Evolutionary conservation across 306 rosid genomes (phyloP), one percentile per base, ranked within the genome.

Genomic region (Vigna mungo): DNA sequence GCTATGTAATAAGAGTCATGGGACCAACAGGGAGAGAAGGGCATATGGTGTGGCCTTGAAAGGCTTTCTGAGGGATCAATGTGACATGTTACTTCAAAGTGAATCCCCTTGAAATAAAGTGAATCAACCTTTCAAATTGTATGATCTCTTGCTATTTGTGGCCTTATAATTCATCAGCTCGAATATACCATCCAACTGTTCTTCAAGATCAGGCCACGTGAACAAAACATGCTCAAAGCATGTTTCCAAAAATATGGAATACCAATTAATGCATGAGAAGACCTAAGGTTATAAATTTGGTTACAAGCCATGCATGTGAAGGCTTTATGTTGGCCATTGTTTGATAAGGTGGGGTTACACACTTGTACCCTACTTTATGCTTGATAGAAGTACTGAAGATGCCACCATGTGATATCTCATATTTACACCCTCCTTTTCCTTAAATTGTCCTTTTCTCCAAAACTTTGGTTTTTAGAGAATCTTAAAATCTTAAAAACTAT

Each of bases 321-420:
- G 41, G 25, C 44, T 12, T 16, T 32, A 32, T 41, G 52, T 34
- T 17, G 60, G 70, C 36, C 46, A 43, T 46, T 46, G 17, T n/a
- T 15, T 78, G 56, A 51, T 71, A 71, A 25, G 73, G 73, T 71
- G 63, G 78, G 78, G 58, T 17, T 51, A 7, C 10, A 21, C 47
- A 9, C 14, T 64, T 60, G 6, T 23, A 21, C 52, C 43, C 47
- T 3, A 63, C 20, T 72, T 72, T 8, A 62, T 75, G 23, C 75
- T 32, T 48, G 34, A 68, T 10, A 52, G 41, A 36, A 36, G 41
- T 61, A 20, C 37, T 7, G 21, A 30, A 64, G 65, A 84, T 79
- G 62, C 60, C 15, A 67, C 65, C 86, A 69, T 21, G 84, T 87
- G 90, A 75, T 23, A 68, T 44, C 56, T 51, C 18, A 17, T 46